Conservation (phyloP, 208 protist genomes). For the Leptomonas pyrrhocoris region DNA sequence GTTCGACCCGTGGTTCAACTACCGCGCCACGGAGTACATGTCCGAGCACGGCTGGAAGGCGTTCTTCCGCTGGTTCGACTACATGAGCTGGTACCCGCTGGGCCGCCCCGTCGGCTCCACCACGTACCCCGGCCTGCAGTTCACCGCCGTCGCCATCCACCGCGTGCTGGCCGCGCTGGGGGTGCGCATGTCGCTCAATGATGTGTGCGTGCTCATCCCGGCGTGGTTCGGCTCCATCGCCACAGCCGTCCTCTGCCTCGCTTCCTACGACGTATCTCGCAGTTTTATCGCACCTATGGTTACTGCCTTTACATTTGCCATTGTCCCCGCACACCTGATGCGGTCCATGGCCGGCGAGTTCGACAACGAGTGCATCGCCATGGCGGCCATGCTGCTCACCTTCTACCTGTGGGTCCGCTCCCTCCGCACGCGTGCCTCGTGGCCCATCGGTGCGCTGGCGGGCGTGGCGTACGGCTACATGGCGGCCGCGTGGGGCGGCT, state of each 20-base stretch:
- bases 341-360: conserved; percentile 98
- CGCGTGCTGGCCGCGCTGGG: conserved; percentile 79
- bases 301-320: conserved; percentile 73
- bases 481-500: conserved; percentile 97
- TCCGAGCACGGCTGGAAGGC: conserved; percentile 92
- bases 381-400: conserved; percentile 95
- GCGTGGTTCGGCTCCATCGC: conserved; percentile 93
- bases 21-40: conserved; percentile 91
- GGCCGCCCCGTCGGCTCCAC: conserved; percentile 97
- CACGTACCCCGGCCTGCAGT: conserved; percentile 98
- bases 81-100: conserved; percentile 97
- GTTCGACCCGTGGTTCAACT: conserved; percentile 96
- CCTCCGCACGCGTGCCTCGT: conserved; percentile 47
- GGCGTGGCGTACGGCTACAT: conserved; percentile 90
- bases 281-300: too few relatives aligned
- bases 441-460: conserved; percentile 55
- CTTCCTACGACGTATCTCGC: conserved; percentile 64
- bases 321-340: conserved; percentile 92
- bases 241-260: conserved; percentile 81
- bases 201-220: conserved; percentile 97
- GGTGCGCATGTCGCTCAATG: conserved; percentile 88
- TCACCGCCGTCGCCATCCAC: conserved; percentile 94
- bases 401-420: conserved; percentile 94
- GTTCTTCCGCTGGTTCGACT: conserved; percentile 99
- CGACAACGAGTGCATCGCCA: conserved; percentile 99